Evolutionary conservation across 768 basidiomycete species (phyloP), one percentile per base, ranked within the genome.

Genomic region (Phlebiopsis gigantea): DNA sequence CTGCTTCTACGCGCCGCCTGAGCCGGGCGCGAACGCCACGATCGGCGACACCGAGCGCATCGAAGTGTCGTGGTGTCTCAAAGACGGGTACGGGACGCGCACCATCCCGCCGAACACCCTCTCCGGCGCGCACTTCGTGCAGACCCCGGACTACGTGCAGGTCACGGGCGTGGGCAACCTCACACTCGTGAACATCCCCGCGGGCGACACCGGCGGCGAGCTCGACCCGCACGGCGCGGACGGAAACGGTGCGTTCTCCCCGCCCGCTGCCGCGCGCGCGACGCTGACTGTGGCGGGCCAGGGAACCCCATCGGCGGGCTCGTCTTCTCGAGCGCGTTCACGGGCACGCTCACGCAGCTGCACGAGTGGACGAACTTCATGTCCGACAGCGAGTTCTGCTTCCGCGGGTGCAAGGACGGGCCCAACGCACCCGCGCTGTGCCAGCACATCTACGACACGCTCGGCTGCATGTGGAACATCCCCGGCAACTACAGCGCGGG

Each of bases 361-460:
- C 77, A 82, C 61, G 83, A 90, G 66, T 91, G 90, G 90, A 88
- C 84, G 46, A 83, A 85, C 69, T 87, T 85, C 64, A 74, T 89
- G 57, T 77, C 79, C 5, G 74, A 73, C 59, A 66, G 73, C 44
- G 69, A 79, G 60, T 91, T 88, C 72, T 91, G 88, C 72, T 80
- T 88, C 74, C 81, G 87, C 42, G 85, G 80, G 15, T 88, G 86
- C 69, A 81, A 80, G 55, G 68, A 68, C 14, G 71, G 65, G 8
- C 77, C 79, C 25, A 71, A 68, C 22, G 80, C 84, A 1, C 77
- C 82, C 1, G 68, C 65, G 2, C 72, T 76, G 62, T 90, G 85
- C 66, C 74, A 87, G 61, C 84, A 84, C 61, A 81, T 85, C 59
- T 74, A 76, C 64, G 77, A 79, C 51, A 56, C 72, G 21, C 75